Evolutionary conservation across 768 basidiomycete species (phyloP).

Genomic region (Russula ochroleuca): DNA sequence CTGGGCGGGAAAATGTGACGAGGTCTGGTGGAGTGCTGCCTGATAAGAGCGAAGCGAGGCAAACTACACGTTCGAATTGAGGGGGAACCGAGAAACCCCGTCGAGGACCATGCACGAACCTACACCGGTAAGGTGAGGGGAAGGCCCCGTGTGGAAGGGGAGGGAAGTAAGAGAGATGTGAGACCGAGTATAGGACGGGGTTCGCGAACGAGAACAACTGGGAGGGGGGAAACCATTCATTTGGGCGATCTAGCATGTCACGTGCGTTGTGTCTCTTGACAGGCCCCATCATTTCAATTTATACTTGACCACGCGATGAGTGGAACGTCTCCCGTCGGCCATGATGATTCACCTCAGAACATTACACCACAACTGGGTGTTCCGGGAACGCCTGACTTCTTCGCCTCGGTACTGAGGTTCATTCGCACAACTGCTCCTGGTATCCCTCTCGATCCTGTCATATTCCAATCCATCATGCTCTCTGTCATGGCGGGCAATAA

Average conservation of each 20-base stretch:
- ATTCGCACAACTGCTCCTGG: conserved; percentile 44
- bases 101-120: background rate
- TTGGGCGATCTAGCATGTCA: conserved; percentile 15
- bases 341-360: conserved; percentile 11
- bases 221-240: background rate
- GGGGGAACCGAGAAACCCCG: background rate
- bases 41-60: background rate
- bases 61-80: conserved; percentile 1
- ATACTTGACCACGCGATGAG: conserved; percentile 11
- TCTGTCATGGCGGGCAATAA: conserved; percentile 59
- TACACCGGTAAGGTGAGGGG: conserved; percentile 2
- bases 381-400: conserved; percentile 27
- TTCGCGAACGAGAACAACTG: background rate
- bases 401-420: conserved; percentile 40
- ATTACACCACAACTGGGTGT: conserved; percentile 1
- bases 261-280: conserved; percentile 4
- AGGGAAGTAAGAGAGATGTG: background rate
- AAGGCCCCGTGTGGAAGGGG: conserved; percentile 9
- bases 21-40: background rate
- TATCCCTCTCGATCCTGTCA: conserved; percentile 56
- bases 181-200: background rate
- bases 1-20: background rate
- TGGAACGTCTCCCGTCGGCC: conserved; percentile 7
- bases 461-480: conserved; percentile 62
- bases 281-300: background rate